Evolutionary conservation across 176 grass and related monocot species (phyloP).

Genomic region (Microstegium vimineum): DNA sequence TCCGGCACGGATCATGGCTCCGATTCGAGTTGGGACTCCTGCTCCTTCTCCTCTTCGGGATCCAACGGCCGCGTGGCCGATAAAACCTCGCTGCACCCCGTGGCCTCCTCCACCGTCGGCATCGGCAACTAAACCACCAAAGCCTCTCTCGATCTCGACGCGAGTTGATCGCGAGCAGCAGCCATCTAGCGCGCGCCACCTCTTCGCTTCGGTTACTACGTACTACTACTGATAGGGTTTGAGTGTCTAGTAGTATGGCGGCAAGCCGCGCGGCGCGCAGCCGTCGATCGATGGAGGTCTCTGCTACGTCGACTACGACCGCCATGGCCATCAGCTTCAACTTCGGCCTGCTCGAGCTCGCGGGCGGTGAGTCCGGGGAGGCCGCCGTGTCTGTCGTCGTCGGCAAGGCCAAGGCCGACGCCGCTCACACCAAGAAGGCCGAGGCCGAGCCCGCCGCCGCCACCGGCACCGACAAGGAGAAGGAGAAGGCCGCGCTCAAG

Average conservation of each 20-base stretch:
- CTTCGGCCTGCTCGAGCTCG: slow-evolving; percentile 29
- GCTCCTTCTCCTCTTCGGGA: too few species aligned
- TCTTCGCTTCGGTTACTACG: too few species aligned
- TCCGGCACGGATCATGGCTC: too few species aligned
- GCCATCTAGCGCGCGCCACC: too few species aligned
- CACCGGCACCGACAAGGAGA: not conserved
- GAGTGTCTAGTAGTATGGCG: not conserved
- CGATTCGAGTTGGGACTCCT: too few species aligned
- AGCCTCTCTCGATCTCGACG: too few species aligned
- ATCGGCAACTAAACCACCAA: too few species aligned
- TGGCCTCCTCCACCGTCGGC: not conserved
- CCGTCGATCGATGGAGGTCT: not conserved
- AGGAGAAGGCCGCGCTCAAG: not conserved
- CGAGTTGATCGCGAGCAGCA: too few species aligned
- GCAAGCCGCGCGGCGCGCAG: too few species aligned
- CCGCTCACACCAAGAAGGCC: not conserved
- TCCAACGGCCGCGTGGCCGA: too few species aligned
- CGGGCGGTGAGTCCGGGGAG: slow-evolving; percentile 24
- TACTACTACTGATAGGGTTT: not conserved
- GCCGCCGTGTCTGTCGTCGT: slow-evolving; percentile 31
- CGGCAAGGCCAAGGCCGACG: not conserved
- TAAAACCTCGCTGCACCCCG: too few species aligned
- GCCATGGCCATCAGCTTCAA: slow-evolving; percentile 19
- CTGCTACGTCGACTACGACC: not conserved
- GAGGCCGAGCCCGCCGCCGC: too few species aligned